A percentile compares a stretch with the other conserved stretches of the same genome.
Evolutionary conservation across 805 yeast genomes (phyloP).

Genomic region (Saccharomycopsis fodiens): DNA sequence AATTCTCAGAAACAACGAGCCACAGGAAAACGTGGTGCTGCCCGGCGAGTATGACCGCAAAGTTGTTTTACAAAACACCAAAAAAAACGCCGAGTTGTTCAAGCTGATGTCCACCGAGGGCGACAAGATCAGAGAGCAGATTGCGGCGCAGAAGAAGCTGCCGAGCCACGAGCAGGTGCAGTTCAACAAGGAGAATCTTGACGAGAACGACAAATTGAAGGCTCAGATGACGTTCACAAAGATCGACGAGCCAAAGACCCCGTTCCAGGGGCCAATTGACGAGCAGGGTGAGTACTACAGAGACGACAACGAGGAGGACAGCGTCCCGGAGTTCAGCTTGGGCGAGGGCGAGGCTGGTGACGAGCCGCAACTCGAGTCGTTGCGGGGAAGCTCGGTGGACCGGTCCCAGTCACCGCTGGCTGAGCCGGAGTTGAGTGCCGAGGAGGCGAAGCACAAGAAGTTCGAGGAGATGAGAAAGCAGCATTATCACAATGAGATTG

Average conservation of each 20-base stretch:
- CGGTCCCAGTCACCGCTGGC: conserved; percentile 21
- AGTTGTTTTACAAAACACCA: conserved; percentile 74
- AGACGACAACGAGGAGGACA: conserved; percentile 54
- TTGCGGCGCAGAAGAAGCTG: conserved; percentile 33
- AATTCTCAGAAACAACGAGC: conserved; percentile 18
- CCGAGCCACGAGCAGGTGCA: conserved; percentile 42
- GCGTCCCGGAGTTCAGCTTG: conserved; percentile 40
- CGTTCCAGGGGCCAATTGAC: conserved; percentile 84
- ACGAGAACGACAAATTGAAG: conserved; percentile 39
- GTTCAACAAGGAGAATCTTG: conserved; percentile 82
- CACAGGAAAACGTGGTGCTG: conserved; percentile 13
- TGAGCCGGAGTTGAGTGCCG: conserved; percentile 21
- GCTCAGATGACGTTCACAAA: conserved; percentile 43
- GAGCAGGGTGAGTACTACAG: conserved; percentile 67
- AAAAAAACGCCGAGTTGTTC: conserved; percentile 55
- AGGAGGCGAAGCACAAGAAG: conserved; percentile 47
- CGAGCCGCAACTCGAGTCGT: conserved; percentile 26
- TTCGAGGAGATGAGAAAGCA: conserved; percentile 76
- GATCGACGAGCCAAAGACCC: conserved; percentile 93
- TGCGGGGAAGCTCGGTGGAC: conserved; percentile 36
- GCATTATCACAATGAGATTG: conserved; percentile 61
- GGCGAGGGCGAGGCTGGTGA: conserved; percentile 44
- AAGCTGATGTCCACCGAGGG: conserved; percentile 31
- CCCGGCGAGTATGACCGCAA: conserved; percentile 33
- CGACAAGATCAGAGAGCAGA: conserved; percentile 38